Conservation (phyloP, 2,329 filamentous ascomycete genomes). For the Apiospora sp. region DNA sequence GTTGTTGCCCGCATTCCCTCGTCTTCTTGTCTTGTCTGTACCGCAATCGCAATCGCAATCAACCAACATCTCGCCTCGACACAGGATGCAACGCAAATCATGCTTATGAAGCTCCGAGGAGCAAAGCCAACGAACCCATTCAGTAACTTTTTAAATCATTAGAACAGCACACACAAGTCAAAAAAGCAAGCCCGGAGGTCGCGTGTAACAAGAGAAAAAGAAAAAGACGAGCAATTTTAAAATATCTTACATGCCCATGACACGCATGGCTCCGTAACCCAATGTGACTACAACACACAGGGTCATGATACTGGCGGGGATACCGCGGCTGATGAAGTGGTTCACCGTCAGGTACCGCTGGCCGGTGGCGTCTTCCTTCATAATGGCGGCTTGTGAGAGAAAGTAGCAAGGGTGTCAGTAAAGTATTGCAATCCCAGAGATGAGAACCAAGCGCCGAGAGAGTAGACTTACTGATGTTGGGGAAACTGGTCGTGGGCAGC, state of each 20-base stretch:
- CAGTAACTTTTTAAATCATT: background rate
- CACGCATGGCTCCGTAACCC: slow-evolving; percentile 89
- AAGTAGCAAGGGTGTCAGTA: slow-evolving; percentile 56
- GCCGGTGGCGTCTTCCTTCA: slow-evolving; percentile 97
- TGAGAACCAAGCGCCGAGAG: too few relatives aligned
- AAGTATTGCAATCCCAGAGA: background rate
- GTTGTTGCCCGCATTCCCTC: too few relatives aligned
- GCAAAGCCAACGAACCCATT: background rate
- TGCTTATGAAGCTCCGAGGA: background rate
- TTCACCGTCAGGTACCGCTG: slow-evolving; percentile 90
- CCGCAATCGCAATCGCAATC: too few relatives aligned
- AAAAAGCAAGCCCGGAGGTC: background rate
- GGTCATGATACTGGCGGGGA: slow-evolving; percentile 85
- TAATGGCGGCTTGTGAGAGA: slow-evolving; percentile 73
- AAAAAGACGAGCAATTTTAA: too few relatives aligned
- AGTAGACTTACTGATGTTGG: slow-evolving; percentile 99
- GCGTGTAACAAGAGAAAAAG: background rate
- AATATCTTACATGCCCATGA: slow-evolving; percentile 49
- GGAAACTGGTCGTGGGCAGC: slow-evolving; percentile 93
- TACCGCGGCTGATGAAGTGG: slow-evolving; percentile 93
- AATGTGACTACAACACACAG: slow-evolving; percentile 85
- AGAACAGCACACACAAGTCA: background rate
- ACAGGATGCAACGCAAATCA: background rate
- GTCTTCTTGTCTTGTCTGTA: background rate
- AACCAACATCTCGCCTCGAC: too few relatives aligned